A percentile compares a stretch with the other conserved stretches of the same genome.
Evolutionary conservation across 257 asterid genomes (phyloP).

Genomic region (Verbena officinalis): DNA sequence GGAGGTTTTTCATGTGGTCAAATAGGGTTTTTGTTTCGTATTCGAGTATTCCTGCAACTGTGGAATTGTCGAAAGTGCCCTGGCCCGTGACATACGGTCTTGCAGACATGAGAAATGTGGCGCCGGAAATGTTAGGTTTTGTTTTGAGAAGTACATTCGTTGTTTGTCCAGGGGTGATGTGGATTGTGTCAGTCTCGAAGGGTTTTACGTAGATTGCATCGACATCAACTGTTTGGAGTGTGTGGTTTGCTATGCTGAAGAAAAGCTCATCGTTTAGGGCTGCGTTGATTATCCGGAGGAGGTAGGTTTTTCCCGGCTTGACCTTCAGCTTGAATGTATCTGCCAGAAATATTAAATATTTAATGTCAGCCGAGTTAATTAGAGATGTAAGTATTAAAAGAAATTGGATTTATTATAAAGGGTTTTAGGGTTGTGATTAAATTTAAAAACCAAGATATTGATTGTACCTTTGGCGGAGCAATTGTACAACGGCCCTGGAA

Average conservation of each 20-base stretch:
- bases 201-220: constrained; percentile 56
- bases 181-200: constrained; percentile 35
- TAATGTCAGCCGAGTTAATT: too few relatives aligned
- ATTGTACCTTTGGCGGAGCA: constrained; percentile 45
- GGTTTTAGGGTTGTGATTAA: too few relatives aligned
- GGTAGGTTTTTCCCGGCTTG: constrained; percentile 36
- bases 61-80: constrained; percentile 48
- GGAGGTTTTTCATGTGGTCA: constrained; percentile 24
- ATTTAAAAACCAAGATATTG: too few relatives aligned
- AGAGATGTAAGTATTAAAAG: not conserved
- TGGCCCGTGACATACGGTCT: constrained; percentile 44
- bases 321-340: constrained; percentile 48
- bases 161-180: constrained; percentile 51
- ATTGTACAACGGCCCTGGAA: constrained; percentile 49
- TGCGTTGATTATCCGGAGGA: constrained; percentile 48
- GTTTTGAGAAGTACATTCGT: constrained; percentile 44
- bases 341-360: not conserved
- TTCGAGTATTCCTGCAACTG: constrained; percentile 39
- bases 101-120: constrained; percentile 41
- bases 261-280: constrained; percentile 52
- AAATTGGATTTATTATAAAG: not conserved
- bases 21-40: constrained; percentile 29
- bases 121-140: constrained; percentile 25
- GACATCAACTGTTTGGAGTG: constrained; percentile 40
- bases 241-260: constrained; percentile 55